A percentile compares a stretch with the other conserved stretches of the same genome.
phyloP scores from a whole-genome alignment of 2,329 filamentous ascomycete species.

The Clonostachys solani region DNA sequence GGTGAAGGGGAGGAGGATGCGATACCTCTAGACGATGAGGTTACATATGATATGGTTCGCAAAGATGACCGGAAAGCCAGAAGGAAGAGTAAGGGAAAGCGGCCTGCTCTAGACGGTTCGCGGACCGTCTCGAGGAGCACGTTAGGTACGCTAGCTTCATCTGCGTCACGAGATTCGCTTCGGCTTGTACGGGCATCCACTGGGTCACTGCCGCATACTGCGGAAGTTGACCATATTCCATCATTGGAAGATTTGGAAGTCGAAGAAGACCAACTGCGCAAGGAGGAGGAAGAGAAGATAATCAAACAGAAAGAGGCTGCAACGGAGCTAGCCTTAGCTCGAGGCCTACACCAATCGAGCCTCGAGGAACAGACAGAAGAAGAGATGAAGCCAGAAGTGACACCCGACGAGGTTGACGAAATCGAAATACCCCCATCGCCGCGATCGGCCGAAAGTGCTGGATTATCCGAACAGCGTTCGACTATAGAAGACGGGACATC shows the following conservation, averaged over 20 bases:
- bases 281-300: slow-evolving; percentile 49
- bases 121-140: slow-evolving; percentile 57
- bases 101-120: slow-evolving; percentile 33
- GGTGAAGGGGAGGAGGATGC: slow-evolving; percentile 85
- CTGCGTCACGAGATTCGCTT: slow-evolving; percentile 25
- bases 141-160: slow-evolving; percentile 37
- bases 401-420: slow-evolving; percentile 22
- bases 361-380: slow-evolving; percentile 3
- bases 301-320: slow-evolving; percentile 49
- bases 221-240: slow-evolving; percentile 29
- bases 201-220: slow-evolving; percentile 21
- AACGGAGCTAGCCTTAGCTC: slow-evolving; percentile 41
- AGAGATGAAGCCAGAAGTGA: slow-evolving; percentile 18
- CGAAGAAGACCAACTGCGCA: slow-evolving; percentile 47
- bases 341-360: slow-evolving; percentile 32
- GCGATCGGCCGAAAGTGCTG: no score
- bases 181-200: slow-evolving; percentile 13
- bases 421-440: background rate
- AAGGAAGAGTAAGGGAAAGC: slow-evolving; percentile 55
- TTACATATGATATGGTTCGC: slow-evolving; percentile 76
- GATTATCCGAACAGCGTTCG: no score
- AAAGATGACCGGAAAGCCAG: slow-evolving; percentile 63
- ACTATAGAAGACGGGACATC: no score
- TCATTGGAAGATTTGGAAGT: slow-evolving; percentile 47
- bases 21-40: slow-evolving; percentile 88